Percentiles rank a stretch among this genome's conserved stretches.
Evolutionary conservation across 345 rosid genomes (phyloP).

Genomic region (Stellera chamaejasme): DNA sequence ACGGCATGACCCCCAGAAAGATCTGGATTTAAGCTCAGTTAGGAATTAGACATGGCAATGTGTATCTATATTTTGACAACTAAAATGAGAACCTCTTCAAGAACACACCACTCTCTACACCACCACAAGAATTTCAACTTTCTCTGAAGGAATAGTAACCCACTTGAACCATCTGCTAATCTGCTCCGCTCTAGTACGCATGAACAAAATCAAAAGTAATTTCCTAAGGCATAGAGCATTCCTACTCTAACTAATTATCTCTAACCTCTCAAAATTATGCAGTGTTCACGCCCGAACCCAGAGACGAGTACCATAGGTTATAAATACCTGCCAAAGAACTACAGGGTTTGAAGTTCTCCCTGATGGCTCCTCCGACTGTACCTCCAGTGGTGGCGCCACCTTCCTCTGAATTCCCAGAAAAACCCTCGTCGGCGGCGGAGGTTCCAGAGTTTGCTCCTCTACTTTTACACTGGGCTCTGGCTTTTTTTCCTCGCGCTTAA

Average conservation of each 20-base stretch:
- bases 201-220: too few species aligned
- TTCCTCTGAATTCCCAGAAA: slow-evolving; percentile 23
- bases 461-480: slow-evolving; percentile 15
- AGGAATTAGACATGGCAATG: too few species aligned
- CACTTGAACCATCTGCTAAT: neutral
- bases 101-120: too few species aligned
- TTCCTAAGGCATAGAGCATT: too few species aligned
- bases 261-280: too few species aligned
- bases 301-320: neutral
- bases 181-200: neutral
- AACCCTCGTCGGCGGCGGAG: slow-evolving; percentile 19
- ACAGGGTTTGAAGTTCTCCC: slow-evolving; percentile 45
- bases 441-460: slow-evolving; percentile 11
- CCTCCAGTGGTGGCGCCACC: slow-evolving; percentile 19
- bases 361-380: slow-evolving; percentile 29
- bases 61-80: too few species aligned
- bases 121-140: too few species aligned
- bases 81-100: too few species aligned
- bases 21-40: too few species aligned
- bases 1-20: too few species aligned
- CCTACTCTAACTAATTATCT: too few species aligned
- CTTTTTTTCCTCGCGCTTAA: slow-evolving; percentile 8
- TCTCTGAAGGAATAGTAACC: neutral
- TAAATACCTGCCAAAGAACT: slow-evolving; percentile 49
- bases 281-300: too few species aligned